Base-by-base conservation (phyloP, 177 flowering plant species). In the Telopea speciosissima region DNA sequence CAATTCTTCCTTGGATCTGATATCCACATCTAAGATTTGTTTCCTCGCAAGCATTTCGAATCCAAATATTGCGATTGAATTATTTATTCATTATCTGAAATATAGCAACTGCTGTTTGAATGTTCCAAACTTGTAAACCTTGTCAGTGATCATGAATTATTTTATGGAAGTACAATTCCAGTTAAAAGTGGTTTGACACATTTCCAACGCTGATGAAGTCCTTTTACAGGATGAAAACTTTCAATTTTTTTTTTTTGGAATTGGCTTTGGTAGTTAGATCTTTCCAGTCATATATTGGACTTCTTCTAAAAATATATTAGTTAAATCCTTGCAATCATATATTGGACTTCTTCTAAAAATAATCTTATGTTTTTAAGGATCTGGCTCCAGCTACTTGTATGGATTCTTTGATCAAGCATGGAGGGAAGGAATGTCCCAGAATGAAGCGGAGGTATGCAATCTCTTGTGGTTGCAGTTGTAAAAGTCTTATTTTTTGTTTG, bases 361-460 rank as follows among this genome's bases (percentile, higher is more conserved):
- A 44, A 24, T 65, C 68, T 56, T 69, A 19, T 71, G 49, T 65
- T 71, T 66, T 40, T 19, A 77, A 90, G 98, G 98, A 56, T 93
- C 96, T 78, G 98, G 97, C 56, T 93, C 97, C 52, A 78, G 85
- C 72, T 93, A 93, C 73, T 74, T 93, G 83, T 92, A 93, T 82
- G 98, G 98, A 12, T 93, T 90, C 81, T 90, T 93, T 74, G 96
- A 93, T 75, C 92, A 93, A 81, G 96, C 82, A 52, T 93, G 97
- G 97, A 93, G 77, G 74, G 96, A 87, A 69, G 96, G 91, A 68
- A 90, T 93, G 98, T 88, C 88, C 68, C 87, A 84, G 75, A 94
- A 91, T 8, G 97, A 91, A 83, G 98, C 97, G 65, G 97, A 93
- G 96, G 98, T 93, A 72, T 76, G 78, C 65, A 58, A 11, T 44